Conservation (phyloP, 2,329 filamentous ascomycete species). For the Volutella citrinella region DNA sequence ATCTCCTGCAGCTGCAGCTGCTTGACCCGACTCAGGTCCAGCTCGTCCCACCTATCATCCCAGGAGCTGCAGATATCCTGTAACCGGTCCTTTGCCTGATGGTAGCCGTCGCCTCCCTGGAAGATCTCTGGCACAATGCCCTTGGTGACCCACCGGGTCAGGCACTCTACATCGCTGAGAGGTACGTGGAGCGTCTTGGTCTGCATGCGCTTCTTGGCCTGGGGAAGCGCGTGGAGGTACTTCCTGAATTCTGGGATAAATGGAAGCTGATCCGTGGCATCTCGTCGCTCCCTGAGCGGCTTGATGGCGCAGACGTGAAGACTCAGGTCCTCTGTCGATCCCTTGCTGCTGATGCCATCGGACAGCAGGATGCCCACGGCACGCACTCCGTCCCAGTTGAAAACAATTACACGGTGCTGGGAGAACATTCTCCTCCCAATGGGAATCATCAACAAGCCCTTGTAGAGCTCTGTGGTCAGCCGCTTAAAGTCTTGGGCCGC, state of each 20-base stretch:
- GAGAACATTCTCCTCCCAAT: constrained; percentile 78
- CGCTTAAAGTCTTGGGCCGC: constrained; percentile 77
- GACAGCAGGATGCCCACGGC: constrained; percentile 77
- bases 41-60: constrained; percentile 78
- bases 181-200: constrained; percentile 68
- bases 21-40: constrained; percentile 78
- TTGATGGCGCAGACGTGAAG: constrained; percentile 79
- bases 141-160: constrained; percentile 67
- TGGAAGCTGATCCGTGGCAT: constrained; percentile 82
- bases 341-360: constrained; percentile 67
- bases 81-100: constrained; percentile 65
- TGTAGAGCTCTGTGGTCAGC: constrained; percentile 78
- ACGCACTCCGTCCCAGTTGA: constrained; percentile 78
- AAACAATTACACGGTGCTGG: constrained; percentile 75
- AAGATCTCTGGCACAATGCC: constrained; percentile 60
- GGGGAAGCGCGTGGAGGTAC: constrained; percentile 65
- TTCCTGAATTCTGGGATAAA: constrained; percentile 71
- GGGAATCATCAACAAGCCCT: constrained; percentile 73
- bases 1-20: constrained; percentile 79
- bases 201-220: constrained; percentile 63
- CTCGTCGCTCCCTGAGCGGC: constrained; percentile 63
- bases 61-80: constrained; percentile 69
- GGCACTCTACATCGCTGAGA: constrained; percentile 76
- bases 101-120: constrained; percentile 45
- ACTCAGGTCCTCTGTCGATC: constrained; percentile 55